Percentiles rank a stretch among this genome's conserved stretches.
These are phyloP conservation scores for Ustilago hordei DNA, from an alignment of 1,284 basidiomycete genomes.

Conservation along the genomic window DNA sequence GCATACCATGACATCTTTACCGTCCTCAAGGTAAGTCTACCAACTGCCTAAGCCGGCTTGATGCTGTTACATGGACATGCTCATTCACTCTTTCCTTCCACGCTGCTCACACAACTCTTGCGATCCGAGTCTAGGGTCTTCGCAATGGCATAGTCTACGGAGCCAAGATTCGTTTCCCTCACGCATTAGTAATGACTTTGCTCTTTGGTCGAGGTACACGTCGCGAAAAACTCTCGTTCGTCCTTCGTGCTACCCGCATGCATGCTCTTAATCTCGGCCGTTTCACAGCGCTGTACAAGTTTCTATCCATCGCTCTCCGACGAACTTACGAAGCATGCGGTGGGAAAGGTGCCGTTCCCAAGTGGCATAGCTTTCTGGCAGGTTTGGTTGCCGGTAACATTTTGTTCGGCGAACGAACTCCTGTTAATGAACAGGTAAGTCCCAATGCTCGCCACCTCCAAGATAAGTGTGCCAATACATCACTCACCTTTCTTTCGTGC, in stretches of 20 bases:
- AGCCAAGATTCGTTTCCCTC: constrained; percentile 93
- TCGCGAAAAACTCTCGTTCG: constrained; percentile 75
- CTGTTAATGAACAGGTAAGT: constrained; percentile 88
- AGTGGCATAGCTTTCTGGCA: constrained; percentile 84
- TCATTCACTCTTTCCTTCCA: background rate
- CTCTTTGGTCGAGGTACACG: constrained; percentile 75
- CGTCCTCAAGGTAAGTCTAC: constrained; percentile 79
- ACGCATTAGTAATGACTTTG: constrained; percentile 98
- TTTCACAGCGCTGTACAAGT: constrained; percentile 95
- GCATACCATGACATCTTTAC: constrained; percentile 88
- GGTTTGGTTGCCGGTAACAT: constrained; percentile 91
- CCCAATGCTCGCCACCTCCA: background rate
- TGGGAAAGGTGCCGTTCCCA: constrained; percentile 82
- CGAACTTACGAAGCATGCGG: constrained; percentile 74
- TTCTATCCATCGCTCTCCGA: constrained; percentile 82
- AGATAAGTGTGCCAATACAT: background rate
- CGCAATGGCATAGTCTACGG: constrained; percentile 96
- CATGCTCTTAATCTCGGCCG: constrained; percentile 90
- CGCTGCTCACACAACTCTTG: background rate
- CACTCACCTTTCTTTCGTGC: background rate
- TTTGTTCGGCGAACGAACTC: constrained; percentile 92
- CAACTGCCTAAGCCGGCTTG: too few species aligned
- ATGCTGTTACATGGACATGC: too few species aligned
- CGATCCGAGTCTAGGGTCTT: constrained; percentile 72
- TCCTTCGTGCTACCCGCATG: constrained; percentile 87